Evolutionary conservation across 768 basidiomycete genomes (phyloP), one percentile per base, ranked within the genome.

Genomic region (Pluteus cervinus): DNA sequence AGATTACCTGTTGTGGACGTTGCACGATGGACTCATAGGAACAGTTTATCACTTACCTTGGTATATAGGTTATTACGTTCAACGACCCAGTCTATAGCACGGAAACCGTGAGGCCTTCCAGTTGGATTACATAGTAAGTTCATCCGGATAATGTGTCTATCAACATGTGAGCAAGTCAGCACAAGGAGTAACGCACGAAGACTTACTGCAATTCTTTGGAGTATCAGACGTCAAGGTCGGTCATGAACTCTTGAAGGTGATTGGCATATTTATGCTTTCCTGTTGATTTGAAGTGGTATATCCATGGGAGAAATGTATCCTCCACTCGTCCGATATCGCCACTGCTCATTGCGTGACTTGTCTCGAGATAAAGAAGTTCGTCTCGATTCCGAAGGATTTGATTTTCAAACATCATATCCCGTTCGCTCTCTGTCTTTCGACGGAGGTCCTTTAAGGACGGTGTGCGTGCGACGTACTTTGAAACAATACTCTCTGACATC

Each of bases 351-450:
- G 49, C 15, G 34, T 33, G 15, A 48, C 26, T 10, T 23, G 12
- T 23, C 24, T 26, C 9, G 24, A 65, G 58, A 37, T 73, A 72
- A 0, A 70, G 53, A 0, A 68, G 31, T 5, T 62, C 48, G 18
- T 65, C 61, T 20, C 61, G 44, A 8, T 69, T 52, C 3, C 44
- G 22, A 0, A 66, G 37, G 7, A 62, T 28, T 0, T 37, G 29
- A 37, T 72, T 71, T 40, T 65, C 60, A 10, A 45, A 39, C 12
- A 58, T 51, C 23, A 54, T 9, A 42, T 69, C 66, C 2, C 57
- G 40, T 7, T 46, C 38, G n/a, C 6, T 12, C 16, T 34, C 20
- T 20, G 42, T 23, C 41, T 14, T 20, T 33, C 37, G 10, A 16
- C 34, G 15, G 30, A 9, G 2, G 4, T 24, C 10, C 7, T 24